Conservation (phyloP, 352 stramenopile genomes). For the Phytophthora pinifolia region DNA sequence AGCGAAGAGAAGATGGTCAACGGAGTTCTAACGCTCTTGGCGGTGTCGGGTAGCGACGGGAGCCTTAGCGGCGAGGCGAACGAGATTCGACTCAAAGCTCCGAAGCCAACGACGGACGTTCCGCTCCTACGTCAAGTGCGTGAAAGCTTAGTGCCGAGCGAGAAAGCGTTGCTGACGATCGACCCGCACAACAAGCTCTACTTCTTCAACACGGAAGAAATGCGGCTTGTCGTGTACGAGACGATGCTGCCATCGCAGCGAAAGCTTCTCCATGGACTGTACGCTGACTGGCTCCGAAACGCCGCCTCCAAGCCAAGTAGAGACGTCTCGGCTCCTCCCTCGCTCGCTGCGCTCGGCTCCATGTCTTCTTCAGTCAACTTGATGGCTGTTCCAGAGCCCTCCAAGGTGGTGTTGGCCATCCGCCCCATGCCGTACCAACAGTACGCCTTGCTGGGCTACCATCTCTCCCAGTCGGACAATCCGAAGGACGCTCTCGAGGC, state of each 20-base stretch:
- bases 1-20: constrained; percentile 60
- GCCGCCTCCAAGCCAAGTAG: constrained; percentile 8
- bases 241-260: constrained; percentile 57
- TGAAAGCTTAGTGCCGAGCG: constrained; percentile 60
- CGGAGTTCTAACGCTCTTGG: constrained; percentile 52
- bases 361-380: constrained; percentile 12
- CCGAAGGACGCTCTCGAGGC: constrained; percentile 55
- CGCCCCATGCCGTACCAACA: constrained; percentile 48
- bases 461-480: constrained; percentile 59
- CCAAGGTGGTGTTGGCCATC: constrained; percentile 1
- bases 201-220: constrained; percentile 72
- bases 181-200: constrained; percentile 51
- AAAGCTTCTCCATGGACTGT: constrained; percentile 61
- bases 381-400: neutral
- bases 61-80: constrained; percentile 31
- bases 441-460: constrained; percentile 64
- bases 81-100: constrained; percentile 39
- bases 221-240: constrained; percentile 51
- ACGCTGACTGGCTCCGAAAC: constrained; percentile 57
- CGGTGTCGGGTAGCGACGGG: constrained; percentile 35
- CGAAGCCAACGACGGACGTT: constrained; percentile 37
- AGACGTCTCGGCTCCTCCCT: constrained; percentile 5
- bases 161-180: constrained; percentile 51
- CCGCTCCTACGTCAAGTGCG: constrained; percentile 56
- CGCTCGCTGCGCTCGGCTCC: constrained; percentile 9